Evolutionary conservation across 106 monocot genomes (phyloP).

Genomic region (Ottelia alismoides): DNA sequence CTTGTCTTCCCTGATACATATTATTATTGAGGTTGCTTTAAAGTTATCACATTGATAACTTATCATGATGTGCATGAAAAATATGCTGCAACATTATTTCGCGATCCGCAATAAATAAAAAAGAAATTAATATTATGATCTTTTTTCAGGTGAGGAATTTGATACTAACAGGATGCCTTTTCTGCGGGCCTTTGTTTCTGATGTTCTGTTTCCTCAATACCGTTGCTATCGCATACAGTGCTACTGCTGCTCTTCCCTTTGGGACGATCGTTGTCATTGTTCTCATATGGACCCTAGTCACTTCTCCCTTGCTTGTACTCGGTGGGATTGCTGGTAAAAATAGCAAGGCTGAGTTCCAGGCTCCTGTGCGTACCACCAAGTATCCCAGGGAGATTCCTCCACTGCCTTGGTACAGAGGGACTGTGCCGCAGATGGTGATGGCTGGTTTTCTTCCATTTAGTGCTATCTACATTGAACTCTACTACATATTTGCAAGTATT

Average conservation of each 20-base stretch:
- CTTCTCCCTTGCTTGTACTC: conserved; percentile 50
- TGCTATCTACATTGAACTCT: conserved; percentile 55
- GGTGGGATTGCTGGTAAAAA: conserved; percentile 66
- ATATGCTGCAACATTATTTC: not conserved
- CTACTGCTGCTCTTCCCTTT: conserved; percentile 60
- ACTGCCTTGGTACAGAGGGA: conserved; percentile 45
- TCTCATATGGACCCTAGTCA: conserved; percentile 49
- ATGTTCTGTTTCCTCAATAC: conserved; percentile 66
- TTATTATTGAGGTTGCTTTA: not conserved
- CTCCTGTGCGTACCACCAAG: conserved; percentile 59
- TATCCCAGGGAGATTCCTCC: conserved; percentile 53
- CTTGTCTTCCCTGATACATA: not conserved
- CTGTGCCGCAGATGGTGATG: conserved; percentile 49
- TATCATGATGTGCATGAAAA: not conserved
- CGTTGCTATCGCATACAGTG: conserved; percentile 41
- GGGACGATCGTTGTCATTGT: conserved; percentile 50
- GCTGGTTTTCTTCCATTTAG: conserved; percentile 57
- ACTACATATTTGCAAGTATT: conserved; percentile 62
- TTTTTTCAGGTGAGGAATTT: conserved; percentile 47
- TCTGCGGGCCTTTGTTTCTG: conserved; percentile 55
- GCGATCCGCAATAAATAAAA: not conserved
- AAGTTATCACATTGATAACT: not conserved
- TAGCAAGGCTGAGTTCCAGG: conserved; percentile 45
- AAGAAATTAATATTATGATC: not conserved
- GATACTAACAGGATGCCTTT: conserved; percentile 49